Evolutionary conservation across 1,139 yeast species (phyloP).

Genomic region (Taiozyma sp.): DNA sequence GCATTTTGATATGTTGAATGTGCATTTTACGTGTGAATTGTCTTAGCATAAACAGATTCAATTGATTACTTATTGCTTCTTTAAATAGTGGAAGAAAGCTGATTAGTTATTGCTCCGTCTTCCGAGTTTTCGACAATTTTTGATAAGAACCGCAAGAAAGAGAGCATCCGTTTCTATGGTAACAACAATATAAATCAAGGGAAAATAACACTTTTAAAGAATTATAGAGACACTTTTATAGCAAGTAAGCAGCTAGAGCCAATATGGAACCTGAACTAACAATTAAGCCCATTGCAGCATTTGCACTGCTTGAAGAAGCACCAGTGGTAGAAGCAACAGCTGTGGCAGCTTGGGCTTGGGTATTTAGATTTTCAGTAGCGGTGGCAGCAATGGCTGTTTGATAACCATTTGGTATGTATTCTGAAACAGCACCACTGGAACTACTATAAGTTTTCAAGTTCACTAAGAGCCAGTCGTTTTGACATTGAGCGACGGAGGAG

Average conservation of each 20-base stretch:
- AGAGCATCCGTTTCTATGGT: neutral
- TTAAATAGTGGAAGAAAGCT: neutral
- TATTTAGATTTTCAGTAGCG: slow-evolving; percentile 15
- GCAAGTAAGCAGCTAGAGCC: neutral
- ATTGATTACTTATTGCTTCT: too few relatives aligned
- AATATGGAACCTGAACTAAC: neutral
- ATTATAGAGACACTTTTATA: neutral
- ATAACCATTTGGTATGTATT: slow-evolving; percentile 14
- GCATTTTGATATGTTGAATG: slow-evolving; percentile 76
- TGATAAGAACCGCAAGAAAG: too few relatives aligned
- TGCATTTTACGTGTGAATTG: slow-evolving; percentile 55
- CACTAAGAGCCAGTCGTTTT: slow-evolving; percentile 15
- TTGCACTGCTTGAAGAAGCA: slow-evolving; percentile 1
- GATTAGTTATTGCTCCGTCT: too few relatives aligned
- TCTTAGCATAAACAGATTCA: neutral
- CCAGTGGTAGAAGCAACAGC: slow-evolving; percentile 1
- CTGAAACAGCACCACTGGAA: slow-evolving; percentile 6
- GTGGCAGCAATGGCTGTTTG: slow-evolving; percentile 15
- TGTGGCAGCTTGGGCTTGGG: slow-evolving; percentile 11
- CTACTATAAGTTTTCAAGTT: slow-evolving; percentile 10
- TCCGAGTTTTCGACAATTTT: too few relatives aligned
- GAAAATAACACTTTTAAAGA: too few relatives aligned
- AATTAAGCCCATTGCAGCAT: slow-evolving; percentile 1
- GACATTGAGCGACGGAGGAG: slow-evolving; percentile 14
- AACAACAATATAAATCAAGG: neutral